Percentiles rank a stretch among this genome's conserved stretches.
These are phyloP conservation scores for Pistacia vera DNA, from an alignment of 345 rosid genomes.

Conservation along the genomic window DNA sequence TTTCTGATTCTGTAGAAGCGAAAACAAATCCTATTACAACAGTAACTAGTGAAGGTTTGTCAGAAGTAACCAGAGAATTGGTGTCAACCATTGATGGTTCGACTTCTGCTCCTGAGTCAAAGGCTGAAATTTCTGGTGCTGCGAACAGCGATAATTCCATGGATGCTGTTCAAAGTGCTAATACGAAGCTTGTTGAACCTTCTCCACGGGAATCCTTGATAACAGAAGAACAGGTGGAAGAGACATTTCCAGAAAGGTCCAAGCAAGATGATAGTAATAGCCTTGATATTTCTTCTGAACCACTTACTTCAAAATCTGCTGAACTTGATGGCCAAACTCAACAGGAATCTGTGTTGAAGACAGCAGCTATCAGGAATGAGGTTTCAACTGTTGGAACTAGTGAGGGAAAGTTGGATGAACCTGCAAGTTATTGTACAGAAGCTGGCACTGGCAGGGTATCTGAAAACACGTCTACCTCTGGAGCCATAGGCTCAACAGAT, in stretches of 20 bases:
- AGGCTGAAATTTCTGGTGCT: conserved; percentile 34
- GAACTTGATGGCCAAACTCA: conserved; percentile 24
- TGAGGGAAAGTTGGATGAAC: conserved; percentile 34
- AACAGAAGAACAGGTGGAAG: conserved; percentile 21
- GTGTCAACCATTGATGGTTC: conserved; percentile 26
- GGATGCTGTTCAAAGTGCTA: conserved; percentile 8
- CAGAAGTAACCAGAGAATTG: conserved; percentile 28
- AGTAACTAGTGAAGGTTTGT: conserved; percentile 24
- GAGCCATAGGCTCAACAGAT: conserved; percentile 33
- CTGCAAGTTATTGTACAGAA: conserved; percentile 22
- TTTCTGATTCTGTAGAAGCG: conserved; percentile 36
- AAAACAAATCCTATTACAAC: conserved; percentile 16
- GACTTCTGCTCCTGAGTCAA: conserved; percentile 31
- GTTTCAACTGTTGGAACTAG: conserved; percentile 29
- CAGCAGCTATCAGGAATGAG: conserved; percentile 22
- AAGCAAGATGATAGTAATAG: conserved; percentile 35
- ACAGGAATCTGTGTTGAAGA: conserved; percentile 27
- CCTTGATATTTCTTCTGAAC: conserved; percentile 34
- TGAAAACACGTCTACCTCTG: conserved; percentile 34
- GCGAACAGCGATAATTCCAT: conserved; percentile 5
- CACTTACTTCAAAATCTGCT: conserved; percentile 22
- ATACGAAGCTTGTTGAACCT: conserved; percentile 23
- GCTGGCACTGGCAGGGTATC: conserved; percentile 24
- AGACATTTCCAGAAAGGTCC: conserved; percentile 17
- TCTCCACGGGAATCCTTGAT: conserved; percentile 24